Evolutionary conservation across 768 basidiomycete species (phyloP).

Genomic region (Clathrus columnatus): DNA sequence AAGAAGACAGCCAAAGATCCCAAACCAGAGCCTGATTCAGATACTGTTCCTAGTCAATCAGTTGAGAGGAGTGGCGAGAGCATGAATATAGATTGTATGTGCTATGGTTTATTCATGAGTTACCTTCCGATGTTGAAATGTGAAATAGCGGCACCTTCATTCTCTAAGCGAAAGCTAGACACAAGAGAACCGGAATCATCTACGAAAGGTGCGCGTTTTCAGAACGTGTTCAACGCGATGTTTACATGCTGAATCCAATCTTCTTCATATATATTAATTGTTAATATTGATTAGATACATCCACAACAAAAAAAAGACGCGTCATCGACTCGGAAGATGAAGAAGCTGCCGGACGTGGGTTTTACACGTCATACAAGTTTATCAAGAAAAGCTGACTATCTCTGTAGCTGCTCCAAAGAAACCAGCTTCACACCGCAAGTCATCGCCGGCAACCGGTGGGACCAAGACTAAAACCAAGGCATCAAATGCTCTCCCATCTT

Average conservation of each 20-base stretch:
- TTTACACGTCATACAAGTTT: slow-evolving; percentile 1
- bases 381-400: slow-evolving; percentile 8
- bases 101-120: background rate
- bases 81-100: slow-evolving; percentile 13
- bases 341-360: slow-evolving; percentile 12
- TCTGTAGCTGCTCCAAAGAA: slow-evolving; percentile 15
- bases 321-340: slow-evolving; percentile 32
- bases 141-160: background rate
- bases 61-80: slow-evolving; percentile 25
- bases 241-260: background rate
- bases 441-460: slow-evolving; percentile 12
- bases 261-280: background rate
- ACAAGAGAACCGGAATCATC: slow-evolving; percentile 10
- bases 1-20: slow-evolving; percentile 28
- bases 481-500: background rate
- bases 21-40: slow-evolving; percentile 14
- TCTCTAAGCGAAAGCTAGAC: slow-evolving; percentile 32
- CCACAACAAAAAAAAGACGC: slow-evolving; percentile 24
- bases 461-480: slow-evolving; percentile 20
- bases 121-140: background rate
- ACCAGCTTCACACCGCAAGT: slow-evolving; percentile 9
- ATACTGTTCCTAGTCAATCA: slow-evolving; percentile 20
- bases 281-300: background rate
- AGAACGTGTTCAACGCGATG: slow-evolving; percentile 4
- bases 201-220: slow-evolving; percentile 12